phyloP scores from a whole-genome alignment of 331 rosid genomes.

The Pyrus hybrid region DNA sequence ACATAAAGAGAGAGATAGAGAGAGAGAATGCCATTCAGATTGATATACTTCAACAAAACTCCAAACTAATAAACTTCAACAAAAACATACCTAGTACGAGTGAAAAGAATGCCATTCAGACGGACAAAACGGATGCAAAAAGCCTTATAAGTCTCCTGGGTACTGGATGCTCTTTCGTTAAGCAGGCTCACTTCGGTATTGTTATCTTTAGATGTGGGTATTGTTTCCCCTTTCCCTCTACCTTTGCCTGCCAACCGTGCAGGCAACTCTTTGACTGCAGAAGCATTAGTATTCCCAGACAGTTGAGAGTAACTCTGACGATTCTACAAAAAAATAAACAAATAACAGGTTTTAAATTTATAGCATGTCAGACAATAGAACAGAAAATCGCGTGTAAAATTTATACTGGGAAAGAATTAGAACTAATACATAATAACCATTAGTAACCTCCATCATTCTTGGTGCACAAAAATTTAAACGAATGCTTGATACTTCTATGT shows the following conservation, averaged over 20 bases:
- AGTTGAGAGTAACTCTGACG: slow-evolving; percentile 80
- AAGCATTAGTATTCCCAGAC: slow-evolving; percentile 47
- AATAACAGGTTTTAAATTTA: background rate
- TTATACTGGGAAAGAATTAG: background rate
- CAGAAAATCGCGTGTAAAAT: background rate
- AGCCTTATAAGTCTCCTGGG: slow-evolving; percentile 43
- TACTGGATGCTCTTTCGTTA: slow-evolving; percentile 38
- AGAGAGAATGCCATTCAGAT: background rate
- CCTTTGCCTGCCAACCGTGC: slow-evolving; percentile 48
- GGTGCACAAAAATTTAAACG: background rate
- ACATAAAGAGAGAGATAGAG: too few relatives aligned
- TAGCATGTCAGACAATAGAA: background rate
- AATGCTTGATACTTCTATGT: background rate
- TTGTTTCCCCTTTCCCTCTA: slow-evolving; percentile 55
- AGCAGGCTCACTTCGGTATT: slow-evolving; percentile 26
- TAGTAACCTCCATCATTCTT: background rate
- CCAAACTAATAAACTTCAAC: background rate
- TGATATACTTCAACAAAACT: background rate
- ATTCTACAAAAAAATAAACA: slow-evolving; percentile 40
- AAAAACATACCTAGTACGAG: slow-evolving; percentile 70
- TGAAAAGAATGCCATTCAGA: slow-evolving; percentile 88
- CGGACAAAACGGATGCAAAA: slow-evolving; percentile 78
- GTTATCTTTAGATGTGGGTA: slow-evolving; percentile 37
- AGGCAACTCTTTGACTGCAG: slow-evolving; percentile 47
- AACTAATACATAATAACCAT: background rate